A percentile compares a stretch with the other conserved stretches of the same genome.
Conservation (phyloP, 106 monocot species). For the Vanilla planifolia region DNA sequence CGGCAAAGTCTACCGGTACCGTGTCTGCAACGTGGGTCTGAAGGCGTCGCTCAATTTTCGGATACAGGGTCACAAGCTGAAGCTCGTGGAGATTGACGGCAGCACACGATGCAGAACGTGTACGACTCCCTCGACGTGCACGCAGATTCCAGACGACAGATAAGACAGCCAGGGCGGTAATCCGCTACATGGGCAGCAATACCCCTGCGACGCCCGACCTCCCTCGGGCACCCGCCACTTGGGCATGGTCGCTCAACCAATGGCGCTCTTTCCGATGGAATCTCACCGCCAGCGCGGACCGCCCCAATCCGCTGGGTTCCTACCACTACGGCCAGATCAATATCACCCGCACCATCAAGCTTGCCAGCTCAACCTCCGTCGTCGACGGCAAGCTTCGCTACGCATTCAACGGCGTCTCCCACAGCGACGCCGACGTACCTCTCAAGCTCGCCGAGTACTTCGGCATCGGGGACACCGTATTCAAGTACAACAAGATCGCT, state of each 20-base stretch:
- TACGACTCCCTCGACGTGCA: slow-evolving; percentile 50
- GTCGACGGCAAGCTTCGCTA: slow-evolving; percentile 52
- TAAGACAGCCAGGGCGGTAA: slow-evolving; percentile 20
- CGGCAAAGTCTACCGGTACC: slow-evolving; percentile 36
- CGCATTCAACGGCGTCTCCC: slow-evolving; percentile 62
- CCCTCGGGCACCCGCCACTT: slow-evolving; percentile 23
- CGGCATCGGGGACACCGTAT: slow-evolving; percentile 24
- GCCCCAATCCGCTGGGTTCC: slow-evolving; percentile 56
- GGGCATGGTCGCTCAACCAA: slow-evolving; percentile 46
- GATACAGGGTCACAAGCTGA: slow-evolving; percentile 56
- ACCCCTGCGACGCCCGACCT: slow-evolving; percentile 18
- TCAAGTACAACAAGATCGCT: slow-evolving; percentile 52
- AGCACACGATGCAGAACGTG: slow-evolving; percentile 70
- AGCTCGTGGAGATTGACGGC: slow-evolving; percentile 76
- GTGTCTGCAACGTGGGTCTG: slow-evolving; percentile 73
- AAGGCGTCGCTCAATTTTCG: slow-evolving; percentile 80
- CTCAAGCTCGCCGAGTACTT: slow-evolving; percentile 78
- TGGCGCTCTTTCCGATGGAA: slow-evolving; percentile 50
- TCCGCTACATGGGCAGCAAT: slow-evolving; percentile 35
- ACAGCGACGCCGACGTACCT: slow-evolving; percentile 27
- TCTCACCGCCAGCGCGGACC: slow-evolving; percentile 47
- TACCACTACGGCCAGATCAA: slow-evolving; percentile 49
- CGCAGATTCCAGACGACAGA: slow-evolving; percentile 33
- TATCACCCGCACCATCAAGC: slow-evolving; percentile 49
- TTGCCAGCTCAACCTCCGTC: slow-evolving; percentile 12